phyloP scores from a whole-genome alignment of 1,284 basidiomycete species.

The Cronartium ribicola region DNA sequence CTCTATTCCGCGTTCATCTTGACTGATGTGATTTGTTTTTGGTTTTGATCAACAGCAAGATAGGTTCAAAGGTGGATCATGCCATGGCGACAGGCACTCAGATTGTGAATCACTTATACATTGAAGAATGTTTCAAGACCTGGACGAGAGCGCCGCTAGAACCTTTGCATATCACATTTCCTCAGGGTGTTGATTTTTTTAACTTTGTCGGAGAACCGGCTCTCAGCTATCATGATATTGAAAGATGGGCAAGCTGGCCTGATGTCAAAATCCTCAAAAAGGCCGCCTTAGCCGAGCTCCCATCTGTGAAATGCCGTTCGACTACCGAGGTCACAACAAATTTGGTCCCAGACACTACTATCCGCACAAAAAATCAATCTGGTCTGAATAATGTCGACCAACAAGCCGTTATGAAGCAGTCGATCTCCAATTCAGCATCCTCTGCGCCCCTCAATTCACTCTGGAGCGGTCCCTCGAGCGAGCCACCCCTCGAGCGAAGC shows the following conservation, averaged over 20 bases:
- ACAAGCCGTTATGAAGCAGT: too few species aligned
- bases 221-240: not conserved
- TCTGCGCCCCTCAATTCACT: too few species aligned
- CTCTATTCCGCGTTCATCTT: not conserved
- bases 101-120: constrained; percentile 37
- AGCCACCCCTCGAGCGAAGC: too few species aligned
- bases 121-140: constrained; percentile 33
- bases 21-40: not conserved
- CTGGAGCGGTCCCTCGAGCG: too few species aligned
- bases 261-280: constrained; percentile 2
- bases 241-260: constrained; percentile 15
- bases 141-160: constrained; percentile 26
- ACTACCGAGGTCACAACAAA: too few species aligned
- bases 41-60: constrained; percentile 10
- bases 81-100: constrained; percentile 19
- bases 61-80: constrained; percentile 25
- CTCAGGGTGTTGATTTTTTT: constrained; percentile 12
- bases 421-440: too few species aligned
- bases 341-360: too few species aligned
- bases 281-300: constrained; percentile 6
- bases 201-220: constrained; percentile 11
- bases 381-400: too few species aligned
- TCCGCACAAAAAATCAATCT: too few species aligned
- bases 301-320: not conserved
- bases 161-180: constrained; percentile 9